Conservation (phyloP, 2,329 filamentous ascomycete species). For the Fusarium keratoplasticum region DNA sequence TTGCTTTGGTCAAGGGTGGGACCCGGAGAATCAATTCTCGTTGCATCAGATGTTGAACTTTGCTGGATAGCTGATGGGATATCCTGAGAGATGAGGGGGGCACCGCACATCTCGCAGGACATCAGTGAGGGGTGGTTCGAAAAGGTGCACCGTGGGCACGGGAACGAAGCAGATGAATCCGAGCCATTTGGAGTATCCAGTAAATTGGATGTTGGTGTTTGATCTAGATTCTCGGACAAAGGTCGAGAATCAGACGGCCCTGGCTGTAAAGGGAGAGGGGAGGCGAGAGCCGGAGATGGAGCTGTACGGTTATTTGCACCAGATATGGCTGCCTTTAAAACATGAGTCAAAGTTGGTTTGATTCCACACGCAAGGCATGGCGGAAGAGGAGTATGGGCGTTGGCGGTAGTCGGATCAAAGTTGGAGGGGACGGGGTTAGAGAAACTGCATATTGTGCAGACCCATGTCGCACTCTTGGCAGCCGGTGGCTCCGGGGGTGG, state of each 20-base stretch:
- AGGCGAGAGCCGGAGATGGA: constrained; percentile 25
- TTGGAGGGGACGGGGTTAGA: constrained; percentile 93
- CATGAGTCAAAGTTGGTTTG: constrained; percentile 83
- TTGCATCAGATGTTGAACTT: constrained; percentile 50
- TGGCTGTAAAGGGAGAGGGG: constrained; percentile 49
- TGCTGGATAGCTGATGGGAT: constrained; percentile 49
- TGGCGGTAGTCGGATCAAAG: constrained; percentile 88
- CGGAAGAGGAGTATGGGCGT: constrained; percentile 80
- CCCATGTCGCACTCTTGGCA: constrained; percentile 81
- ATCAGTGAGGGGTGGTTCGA: constrained; percentile 88
- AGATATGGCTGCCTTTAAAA: constrained; percentile 88
- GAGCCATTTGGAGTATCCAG: constrained; percentile 5
- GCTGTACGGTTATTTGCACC: constrained; percentile 70
- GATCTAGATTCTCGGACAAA: constrained; percentile 15
- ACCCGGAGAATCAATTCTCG: constrained; percentile 80
- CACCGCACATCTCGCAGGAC: constrained; percentile 92
- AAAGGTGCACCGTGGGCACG: constrained; percentile 93
- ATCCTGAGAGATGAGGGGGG: constrained; percentile 72
- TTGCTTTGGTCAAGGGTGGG: constrained; percentile 66
- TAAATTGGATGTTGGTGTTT: neutral
- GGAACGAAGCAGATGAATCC: constrained; percentile 56
- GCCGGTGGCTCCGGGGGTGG: constrained; percentile 55
- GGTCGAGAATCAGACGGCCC: constrained; percentile 24
- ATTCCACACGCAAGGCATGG: constrained; percentile 95
- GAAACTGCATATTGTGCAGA: constrained; percentile 95